A percentile compares a stretch with the other conserved stretches of the same genome.
These are phyloP conservation scores for Talaromyces atroroseus DNA, from an alignment of 2,329 filamentous ascomycete species.

Conservation along the genomic window DNA sequence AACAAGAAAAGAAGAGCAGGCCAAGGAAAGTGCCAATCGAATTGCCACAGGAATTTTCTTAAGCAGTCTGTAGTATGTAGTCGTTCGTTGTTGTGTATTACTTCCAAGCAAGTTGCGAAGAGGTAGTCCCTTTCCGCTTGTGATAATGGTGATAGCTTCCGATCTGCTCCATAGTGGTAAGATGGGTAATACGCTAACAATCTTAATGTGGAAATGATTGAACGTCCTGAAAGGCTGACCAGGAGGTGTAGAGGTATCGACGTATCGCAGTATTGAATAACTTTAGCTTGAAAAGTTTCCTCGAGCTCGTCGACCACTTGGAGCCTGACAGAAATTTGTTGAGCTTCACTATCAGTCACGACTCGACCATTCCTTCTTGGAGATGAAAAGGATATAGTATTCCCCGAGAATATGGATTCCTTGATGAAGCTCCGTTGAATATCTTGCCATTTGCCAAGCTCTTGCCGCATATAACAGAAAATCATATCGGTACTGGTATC, in stretches of 20 bases:
- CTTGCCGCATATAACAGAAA: constrained; percentile 47
- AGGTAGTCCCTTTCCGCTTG: constrained; percentile 1
- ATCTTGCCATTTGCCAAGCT: constrained; percentile 37
- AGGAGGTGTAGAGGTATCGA: constrained; percentile 59
- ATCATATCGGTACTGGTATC: constrained; percentile 45
- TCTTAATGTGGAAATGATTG: constrained; percentile 73
- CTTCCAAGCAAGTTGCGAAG: constrained; percentile 4
- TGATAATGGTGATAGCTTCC: constrained; percentile 1
- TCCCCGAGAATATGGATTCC: constrained; percentile 30
- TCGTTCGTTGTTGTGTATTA: not conserved
- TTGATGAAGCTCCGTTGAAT: not conserved
- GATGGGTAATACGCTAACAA: constrained; percentile 67
- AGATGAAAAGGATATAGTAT: constrained; percentile 31
- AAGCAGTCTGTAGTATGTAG: not conserved
- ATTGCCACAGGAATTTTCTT: constrained; percentile 2
- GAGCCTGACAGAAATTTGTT: constrained; percentile 25
- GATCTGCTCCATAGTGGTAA: not conserved
- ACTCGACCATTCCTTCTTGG: constrained; percentile 22
- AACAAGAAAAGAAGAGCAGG: constrained; percentile 4
- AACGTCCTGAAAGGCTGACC: constrained; percentile 59
- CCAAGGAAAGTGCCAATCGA: constrained; percentile 10
- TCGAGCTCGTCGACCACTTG: constrained; percentile 45
- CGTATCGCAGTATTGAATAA: constrained; percentile 50
- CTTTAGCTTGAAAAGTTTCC: constrained; percentile 49
- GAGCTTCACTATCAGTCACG: constrained; percentile 26